A percentile compares a stretch with the other conserved stretches of the same genome.
Conservation (phyloP, 345 rosid genomes). For the Linum usitatissimum region DNA sequence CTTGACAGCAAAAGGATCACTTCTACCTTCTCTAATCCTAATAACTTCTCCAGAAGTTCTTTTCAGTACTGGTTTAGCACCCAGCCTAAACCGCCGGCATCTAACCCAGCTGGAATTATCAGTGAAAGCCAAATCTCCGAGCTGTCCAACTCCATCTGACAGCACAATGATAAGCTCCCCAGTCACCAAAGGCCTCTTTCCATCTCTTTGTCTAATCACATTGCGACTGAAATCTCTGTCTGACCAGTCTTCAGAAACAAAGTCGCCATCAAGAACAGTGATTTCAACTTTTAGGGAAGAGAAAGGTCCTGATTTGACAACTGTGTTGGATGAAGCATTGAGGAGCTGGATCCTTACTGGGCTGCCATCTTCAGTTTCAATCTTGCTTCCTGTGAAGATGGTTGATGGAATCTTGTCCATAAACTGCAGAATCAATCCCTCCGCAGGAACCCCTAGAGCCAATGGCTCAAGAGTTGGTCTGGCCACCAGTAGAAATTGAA, state of each 20-base stretch:
- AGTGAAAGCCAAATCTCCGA: slow-evolving; percentile 41
- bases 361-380: slow-evolving; percentile 36
- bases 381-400: slow-evolving; percentile 49
- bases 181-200: slow-evolving; percentile 53
- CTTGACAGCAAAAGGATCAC: slow-evolving; percentile 55
- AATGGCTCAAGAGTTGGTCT: not conserved
- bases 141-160: slow-evolving; percentile 33
- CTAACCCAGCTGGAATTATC: slow-evolving; percentile 82
- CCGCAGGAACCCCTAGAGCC: not conserved
- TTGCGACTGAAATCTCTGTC: slow-evolving; percentile 29
- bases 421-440: slow-evolving; percentile 34
- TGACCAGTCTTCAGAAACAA: slow-evolving; percentile 40
- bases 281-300: slow-evolving; percentile 49
- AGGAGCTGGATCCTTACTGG: slow-evolving; percentile 33
- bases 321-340: slow-evolving; percentile 28
- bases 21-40: slow-evolving; percentile 48
- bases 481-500: not conserved
- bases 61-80: slow-evolving; percentile 37
- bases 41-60: slow-evolving; percentile 18
- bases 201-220: slow-evolving; percentile 48
- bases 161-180: slow-evolving; percentile 49
- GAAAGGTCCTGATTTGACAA: slow-evolving; percentile 30
- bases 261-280: slow-evolving; percentile 54
- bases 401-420: slow-evolving; percentile 23
- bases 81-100: slow-evolving; percentile 60